A percentile compares a stretch with the other conserved stretches of the same genome.
phyloP scores from a whole-genome alignment of 2,329 filamentous ascomycete species.

The Zopfia rhizophila region DNA sequence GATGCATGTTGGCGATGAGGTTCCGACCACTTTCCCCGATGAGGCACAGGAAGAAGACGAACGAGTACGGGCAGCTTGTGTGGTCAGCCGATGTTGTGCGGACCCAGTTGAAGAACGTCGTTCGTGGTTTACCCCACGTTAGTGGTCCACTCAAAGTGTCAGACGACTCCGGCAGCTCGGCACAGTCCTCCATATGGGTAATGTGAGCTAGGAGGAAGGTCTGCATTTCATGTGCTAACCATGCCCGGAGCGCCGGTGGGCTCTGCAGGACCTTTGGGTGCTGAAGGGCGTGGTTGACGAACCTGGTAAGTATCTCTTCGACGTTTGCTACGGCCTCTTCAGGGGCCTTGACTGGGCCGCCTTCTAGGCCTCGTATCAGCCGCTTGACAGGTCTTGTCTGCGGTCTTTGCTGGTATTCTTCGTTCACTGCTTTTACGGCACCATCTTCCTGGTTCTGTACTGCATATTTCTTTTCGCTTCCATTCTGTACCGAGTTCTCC shows the following conservation, averaged over 20 bases:
- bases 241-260: slow-evolving; percentile 4
- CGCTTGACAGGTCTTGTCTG: slow-evolving; percentile 2
- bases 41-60: slow-evolving; percentile 23
- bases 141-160: slow-evolving; percentile 3
- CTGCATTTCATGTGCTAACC: slow-evolving; percentile 20
- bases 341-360: neutral
- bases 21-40: slow-evolving; percentile 17
- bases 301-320: slow-evolving; percentile 13
- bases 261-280: slow-evolving; percentile 19
- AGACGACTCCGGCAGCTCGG: slow-evolving; percentile 3
- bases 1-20: slow-evolving; percentile 32
- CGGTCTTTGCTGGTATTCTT: neutral
- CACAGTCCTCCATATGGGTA: slow-evolving; percentile 21
- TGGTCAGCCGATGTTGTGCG: slow-evolving; percentile 23
- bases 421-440: too few relatives aligned
- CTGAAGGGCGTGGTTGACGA: slow-evolving; percentile 15
- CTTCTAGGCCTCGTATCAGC: neutral
- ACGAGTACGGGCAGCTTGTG: slow-evolving; percentile 24
- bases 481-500: neutral
- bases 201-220: slow-evolving; percentile 29
- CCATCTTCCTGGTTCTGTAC: neutral
- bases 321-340: slow-evolving; percentile 2
- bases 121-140: slow-evolving; percentile 7
- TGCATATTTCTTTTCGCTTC: neutral
- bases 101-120: slow-evolving; percentile 26